A percentile compares a stretch with the other conserved stretches of the same genome.
These are phyloP conservation scores for Atkinsonella texensis DNA, from an alignment of 2,329 filamentous ascomycete genomes.

Conservation along the genomic window DNA sequence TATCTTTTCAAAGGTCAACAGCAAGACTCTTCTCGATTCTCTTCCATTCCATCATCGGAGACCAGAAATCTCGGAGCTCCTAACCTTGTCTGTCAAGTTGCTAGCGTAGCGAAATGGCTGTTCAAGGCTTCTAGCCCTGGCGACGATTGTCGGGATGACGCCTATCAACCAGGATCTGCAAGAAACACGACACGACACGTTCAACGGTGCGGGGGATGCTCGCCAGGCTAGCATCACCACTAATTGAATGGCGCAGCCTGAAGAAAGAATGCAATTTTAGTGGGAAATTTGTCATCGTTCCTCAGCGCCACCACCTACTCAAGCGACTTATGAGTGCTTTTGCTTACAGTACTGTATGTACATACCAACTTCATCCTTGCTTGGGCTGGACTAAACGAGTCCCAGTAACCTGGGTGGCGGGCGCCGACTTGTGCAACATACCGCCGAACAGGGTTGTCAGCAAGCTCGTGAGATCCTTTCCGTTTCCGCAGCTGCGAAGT, in stretches of 20 bases:
- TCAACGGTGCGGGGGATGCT: slow-evolving; percentile 3
- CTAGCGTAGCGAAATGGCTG: background rate
- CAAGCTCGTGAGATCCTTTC: background rate
- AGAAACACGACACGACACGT: slow-evolving; percentile 1
- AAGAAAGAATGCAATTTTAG: background rate
- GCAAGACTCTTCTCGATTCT: too few species aligned
- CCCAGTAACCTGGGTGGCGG: slow-evolving; percentile 6
- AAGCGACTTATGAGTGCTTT: background rate
- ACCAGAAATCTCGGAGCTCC: background rate
- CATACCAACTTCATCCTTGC: background rate
- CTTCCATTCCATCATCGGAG: too few species aligned
- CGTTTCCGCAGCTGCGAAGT: background rate
- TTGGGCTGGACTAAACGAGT: background rate
- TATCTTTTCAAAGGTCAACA: too few species aligned
- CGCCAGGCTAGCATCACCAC: background rate
- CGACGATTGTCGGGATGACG: background rate
- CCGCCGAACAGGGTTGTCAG: background rate
- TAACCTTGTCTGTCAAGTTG: background rate
- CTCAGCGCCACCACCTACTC: background rate
- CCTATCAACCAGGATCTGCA: background rate
- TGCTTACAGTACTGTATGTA: background rate
- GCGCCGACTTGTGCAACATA: slow-evolving; percentile 1
- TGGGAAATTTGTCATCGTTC: background rate
- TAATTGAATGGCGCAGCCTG: background rate
- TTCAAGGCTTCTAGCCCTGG: background rate